These are phyloP conservation scores for Sparassis latifolia DNA, from an alignment of 1,284 basidiomycete species.

Conservation along the genomic window DNA sequence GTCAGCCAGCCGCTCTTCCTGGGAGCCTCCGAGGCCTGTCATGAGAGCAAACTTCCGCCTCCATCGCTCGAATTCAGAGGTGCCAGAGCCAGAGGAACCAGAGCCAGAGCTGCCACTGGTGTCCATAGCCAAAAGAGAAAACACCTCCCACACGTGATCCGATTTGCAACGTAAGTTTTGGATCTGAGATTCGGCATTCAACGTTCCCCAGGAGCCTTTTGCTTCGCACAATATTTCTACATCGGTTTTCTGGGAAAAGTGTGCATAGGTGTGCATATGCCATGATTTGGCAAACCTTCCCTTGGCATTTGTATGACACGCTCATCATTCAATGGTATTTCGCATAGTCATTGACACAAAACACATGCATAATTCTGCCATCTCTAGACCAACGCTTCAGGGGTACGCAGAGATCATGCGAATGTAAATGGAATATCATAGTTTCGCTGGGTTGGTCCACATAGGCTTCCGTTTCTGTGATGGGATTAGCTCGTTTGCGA, in stretches of 20 bases:
- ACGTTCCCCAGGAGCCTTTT: too few species aligned
- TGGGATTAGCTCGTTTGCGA: not conserved
- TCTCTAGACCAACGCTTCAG: too few species aligned
- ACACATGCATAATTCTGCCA: too few species aligned
- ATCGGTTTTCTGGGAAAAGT: too few species aligned
- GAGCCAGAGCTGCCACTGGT: constrained; percentile 1
- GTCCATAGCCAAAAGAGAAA: not conserved
- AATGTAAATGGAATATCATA: constrained; percentile 28
- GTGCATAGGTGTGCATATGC: too few species aligned
- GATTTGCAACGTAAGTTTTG: not conserved
- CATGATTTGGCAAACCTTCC: too few species aligned
- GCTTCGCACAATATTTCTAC: too few species aligned
- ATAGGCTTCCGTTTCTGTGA: constrained; percentile 49
- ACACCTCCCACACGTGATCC: not conserved
- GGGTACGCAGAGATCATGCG: too few species aligned
- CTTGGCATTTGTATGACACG: too few species aligned
- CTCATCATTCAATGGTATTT: too few species aligned
- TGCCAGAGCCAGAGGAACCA: constrained; percentile 8
- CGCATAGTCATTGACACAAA: too few species aligned
- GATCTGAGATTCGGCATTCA: not conserved
- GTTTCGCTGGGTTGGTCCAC: constrained; percentile 56
- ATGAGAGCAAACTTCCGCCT: constrained; percentile 43
- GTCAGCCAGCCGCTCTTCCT: constrained; percentile 42
- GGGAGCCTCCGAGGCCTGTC: constrained; percentile 50
- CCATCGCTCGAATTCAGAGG: constrained; percentile 47